phyloP scores from a whole-genome alignment of 768 basidiomycete species.

The Paxillus rubicundulus region DNA sequence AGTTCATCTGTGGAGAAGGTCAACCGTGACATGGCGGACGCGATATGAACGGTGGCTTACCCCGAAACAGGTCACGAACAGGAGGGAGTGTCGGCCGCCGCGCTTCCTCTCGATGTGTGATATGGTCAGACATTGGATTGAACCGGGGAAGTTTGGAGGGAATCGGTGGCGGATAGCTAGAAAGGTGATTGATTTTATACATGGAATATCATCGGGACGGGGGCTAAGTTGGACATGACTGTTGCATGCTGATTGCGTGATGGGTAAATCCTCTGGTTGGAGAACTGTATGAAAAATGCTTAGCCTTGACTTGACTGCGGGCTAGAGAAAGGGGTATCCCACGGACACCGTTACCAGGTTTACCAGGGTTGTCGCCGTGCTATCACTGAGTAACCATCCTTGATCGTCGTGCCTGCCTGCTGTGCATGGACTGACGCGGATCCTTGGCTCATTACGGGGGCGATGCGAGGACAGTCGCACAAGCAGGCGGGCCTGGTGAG shows the following conservation, averaged over 20 bases:
- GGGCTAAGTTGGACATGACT: slow-evolving; percentile 7
- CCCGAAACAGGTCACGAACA: slow-evolving; percentile 67
- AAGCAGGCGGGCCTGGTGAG: slow-evolving; percentile 4
- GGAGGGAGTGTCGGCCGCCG: slow-evolving; percentile 69
- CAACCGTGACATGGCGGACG: background rate
- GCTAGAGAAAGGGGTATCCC: slow-evolving; percentile 17
- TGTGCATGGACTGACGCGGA: slow-evolving; percentile 33
- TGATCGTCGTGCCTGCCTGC: slow-evolving; percentile 34
- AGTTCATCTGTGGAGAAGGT: slow-evolving; percentile 42
- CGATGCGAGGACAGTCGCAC: slow-evolving; percentile 8
- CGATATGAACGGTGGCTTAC: slow-evolving; percentile 31
- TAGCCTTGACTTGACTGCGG: slow-evolving; percentile 23
- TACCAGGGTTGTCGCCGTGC: slow-evolving; percentile 18
- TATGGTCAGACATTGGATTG: slow-evolving; percentile 30
- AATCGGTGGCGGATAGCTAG: slow-evolving; percentile 1
- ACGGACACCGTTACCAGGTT: slow-evolving; percentile 29
- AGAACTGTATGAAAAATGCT: slow-evolving; percentile 27
- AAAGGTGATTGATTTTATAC: slow-evolving; percentile 21
- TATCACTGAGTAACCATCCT: slow-evolving; percentile 22
- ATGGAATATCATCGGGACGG: slow-evolving; percentile 11
- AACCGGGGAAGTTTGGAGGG: slow-evolving; percentile 12
- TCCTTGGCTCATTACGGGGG: slow-evolving; percentile 14
- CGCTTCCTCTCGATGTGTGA: slow-evolving; percentile 19
- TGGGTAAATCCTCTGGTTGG: slow-evolving; percentile 8
- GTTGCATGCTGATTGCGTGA: slow-evolving; percentile 31